Percentiles rank a stretch among this genome's conserved stretches.
phyloP scores from a whole-genome alignment of 305 asterid genomes.

The Rubia peregrina region DNA sequence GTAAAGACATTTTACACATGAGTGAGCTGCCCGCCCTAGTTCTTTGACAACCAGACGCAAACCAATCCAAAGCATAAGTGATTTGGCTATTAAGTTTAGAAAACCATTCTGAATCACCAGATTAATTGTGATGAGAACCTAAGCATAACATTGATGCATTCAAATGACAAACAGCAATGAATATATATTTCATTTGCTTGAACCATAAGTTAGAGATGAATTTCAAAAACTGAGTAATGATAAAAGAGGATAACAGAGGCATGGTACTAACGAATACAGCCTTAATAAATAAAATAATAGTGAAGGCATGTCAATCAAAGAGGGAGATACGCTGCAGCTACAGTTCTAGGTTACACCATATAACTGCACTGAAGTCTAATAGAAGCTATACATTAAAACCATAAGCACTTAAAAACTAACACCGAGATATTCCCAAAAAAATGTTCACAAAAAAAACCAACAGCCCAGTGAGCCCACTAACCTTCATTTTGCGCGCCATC shows the following conservation, averaged over 20 bases:
- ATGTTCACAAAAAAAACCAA: background rate
- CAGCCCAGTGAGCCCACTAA: background rate
- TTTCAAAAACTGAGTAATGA: background rate
- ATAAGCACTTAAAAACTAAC: no score
- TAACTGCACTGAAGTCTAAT: background rate
- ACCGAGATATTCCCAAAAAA: background rate
- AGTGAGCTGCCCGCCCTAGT: background rate
- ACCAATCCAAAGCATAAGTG: background rate
- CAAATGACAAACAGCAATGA: background rate
- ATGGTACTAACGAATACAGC: no score
- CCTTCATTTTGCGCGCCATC: slow-evolving; percentile 56
- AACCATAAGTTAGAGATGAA: background rate
- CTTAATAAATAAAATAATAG: background rate
- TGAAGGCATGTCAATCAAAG: background rate
- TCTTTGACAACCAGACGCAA: background rate
- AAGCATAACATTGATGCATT: background rate
- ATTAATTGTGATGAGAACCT: background rate
- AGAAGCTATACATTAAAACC: background rate
- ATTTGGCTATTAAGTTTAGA: background rate
- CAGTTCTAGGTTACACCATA: background rate
- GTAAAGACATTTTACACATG: background rate
- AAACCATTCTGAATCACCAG: background rate
- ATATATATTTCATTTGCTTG: background rate
- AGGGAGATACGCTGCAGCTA: background rate
- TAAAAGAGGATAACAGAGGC: background rate